Evolutionary conservation across 106 monocot genomes (phyloP).

Genomic region (Dendrobium huoshanense): DNA sequence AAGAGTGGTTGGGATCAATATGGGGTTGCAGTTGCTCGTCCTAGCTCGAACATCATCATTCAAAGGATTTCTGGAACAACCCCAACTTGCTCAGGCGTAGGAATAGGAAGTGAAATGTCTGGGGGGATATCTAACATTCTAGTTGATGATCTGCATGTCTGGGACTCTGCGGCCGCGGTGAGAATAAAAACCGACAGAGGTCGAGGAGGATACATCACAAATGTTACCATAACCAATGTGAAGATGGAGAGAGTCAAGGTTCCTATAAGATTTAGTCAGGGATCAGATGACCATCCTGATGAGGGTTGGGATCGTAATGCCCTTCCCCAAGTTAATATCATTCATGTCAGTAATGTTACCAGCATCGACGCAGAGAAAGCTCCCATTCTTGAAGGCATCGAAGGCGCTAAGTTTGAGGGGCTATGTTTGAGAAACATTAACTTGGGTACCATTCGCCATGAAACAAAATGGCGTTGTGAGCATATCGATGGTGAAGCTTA

Average conservation of each 20-base stretch:
- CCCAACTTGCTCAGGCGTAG: constrained; percentile 86
- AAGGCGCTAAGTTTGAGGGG: constrained; percentile 45
- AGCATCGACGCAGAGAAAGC: constrained; percentile 36
- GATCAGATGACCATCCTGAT: constrained; percentile 79
- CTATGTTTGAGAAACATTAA: constrained; percentile 70
- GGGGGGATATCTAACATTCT: constrained; percentile 59
- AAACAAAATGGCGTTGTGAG: constrained; percentile 55
- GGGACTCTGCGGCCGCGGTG: constrained; percentile 63
- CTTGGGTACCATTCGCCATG: constrained; percentile 21
- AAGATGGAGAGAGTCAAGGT: constrained; percentile 68
- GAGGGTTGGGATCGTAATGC: constrained; percentile 53
- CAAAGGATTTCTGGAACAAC: constrained; percentile 77
- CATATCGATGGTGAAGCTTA: constrained; percentile 49
- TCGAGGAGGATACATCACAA: constrained; percentile 73
- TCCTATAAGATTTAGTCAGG: constrained; percentile 72
- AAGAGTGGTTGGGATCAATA: constrained; percentile 98
- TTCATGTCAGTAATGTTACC: constrained; percentile 20
- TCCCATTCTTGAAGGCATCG: constrained; percentile 55
- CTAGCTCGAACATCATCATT: constrained; percentile 66
- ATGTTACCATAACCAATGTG: constrained; percentile 52
- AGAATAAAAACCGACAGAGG: constrained; percentile 75
- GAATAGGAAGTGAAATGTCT: constrained; percentile 93
- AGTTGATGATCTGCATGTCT: constrained; percentile 60
- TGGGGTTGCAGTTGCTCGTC: constrained; percentile 44
- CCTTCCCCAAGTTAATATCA: constrained; percentile 45